Evolutionary conservation across 306 rosid species (phyloP).

Genomic region (Casuarina glauca): DNA sequence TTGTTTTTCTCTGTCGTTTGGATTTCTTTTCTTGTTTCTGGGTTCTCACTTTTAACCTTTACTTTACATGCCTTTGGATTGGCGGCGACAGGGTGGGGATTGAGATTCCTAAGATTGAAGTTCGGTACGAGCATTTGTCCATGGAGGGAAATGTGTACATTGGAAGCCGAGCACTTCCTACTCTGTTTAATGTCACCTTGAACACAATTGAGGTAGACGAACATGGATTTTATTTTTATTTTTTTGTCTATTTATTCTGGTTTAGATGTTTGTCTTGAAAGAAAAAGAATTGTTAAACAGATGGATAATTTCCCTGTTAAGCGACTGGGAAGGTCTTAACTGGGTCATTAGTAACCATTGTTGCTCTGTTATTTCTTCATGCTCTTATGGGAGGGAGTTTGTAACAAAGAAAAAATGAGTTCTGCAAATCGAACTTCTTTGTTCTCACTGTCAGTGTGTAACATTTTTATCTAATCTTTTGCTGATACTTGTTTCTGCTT

Average conservation of each 20-base stretch:
- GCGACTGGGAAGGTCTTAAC: not conserved
- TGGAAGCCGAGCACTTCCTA: constrained; percentile 81
- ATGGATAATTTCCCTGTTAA: not conserved
- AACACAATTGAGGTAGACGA: constrained; percentile 60
- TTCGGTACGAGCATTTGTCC: constrained; percentile 53
- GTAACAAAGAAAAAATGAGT: not conserved
- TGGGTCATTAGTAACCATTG: not conserved
- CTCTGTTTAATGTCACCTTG: constrained; percentile 55
- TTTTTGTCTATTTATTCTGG: not conserved
- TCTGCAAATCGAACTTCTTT: not conserved
- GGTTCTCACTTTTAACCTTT: not conserved
- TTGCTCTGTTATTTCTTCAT: not conserved
- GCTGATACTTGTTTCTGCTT: not conserved
- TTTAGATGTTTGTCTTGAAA: not conserved
- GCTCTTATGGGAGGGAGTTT: not conserved
- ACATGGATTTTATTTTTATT: not conserved
- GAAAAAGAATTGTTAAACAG: not conserved
- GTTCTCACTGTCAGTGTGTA: not conserved
- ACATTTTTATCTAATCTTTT: not conserved
- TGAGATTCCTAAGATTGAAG: constrained; percentile 71
- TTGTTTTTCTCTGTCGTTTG: not conserved
- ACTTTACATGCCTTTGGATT: not conserved
- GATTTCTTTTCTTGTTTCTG: not conserved
- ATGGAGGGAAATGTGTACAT: constrained; percentile 73
- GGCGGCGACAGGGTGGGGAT: constrained; percentile 59